Evolutionary conservation across 2,329 filamentous ascomycete species (phyloP).

Genomic region (Blastomyces silverae): DNA sequence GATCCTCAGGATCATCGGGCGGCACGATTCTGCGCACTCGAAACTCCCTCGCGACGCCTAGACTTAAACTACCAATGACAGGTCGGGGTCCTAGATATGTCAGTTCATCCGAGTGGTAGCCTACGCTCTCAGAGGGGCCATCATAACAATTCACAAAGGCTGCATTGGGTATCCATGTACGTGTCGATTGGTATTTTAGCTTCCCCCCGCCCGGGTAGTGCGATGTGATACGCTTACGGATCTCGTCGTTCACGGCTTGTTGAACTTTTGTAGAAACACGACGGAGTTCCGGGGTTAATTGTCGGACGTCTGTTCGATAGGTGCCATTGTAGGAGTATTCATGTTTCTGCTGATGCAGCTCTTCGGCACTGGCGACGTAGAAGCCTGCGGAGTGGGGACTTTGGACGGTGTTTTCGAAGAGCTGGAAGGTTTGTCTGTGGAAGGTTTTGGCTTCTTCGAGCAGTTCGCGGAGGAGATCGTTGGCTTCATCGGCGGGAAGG

Average conservation of each 20-base stretch:
- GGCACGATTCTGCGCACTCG: constrained; percentile 71
- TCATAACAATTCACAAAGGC: constrained; percentile 94
- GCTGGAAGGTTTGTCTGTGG: constrained; percentile 64
- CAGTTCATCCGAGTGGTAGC: constrained; percentile 86
- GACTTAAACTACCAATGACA: constrained; percentile 79
- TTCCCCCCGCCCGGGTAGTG: constrained; percentile 65
- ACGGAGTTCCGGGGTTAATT: constrained; percentile 66
- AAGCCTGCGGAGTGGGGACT: constrained; percentile 80
- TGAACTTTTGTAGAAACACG: constrained; percentile 64
- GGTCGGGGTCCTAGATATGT: constrained; percentile 87
- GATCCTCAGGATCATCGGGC: constrained; percentile 45
- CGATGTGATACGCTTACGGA: constrained; percentile 61
- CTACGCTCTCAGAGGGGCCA: constrained; percentile 72
- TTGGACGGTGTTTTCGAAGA: constrained; percentile 81
- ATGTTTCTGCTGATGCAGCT: constrained; percentile 61
- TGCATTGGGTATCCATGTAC: constrained; percentile 74
- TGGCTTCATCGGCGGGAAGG: constrained; percentile 63
- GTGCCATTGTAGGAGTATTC: constrained; percentile 84
- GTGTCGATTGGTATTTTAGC: constrained; percentile 67
- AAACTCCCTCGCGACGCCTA: constrained; percentile 91
- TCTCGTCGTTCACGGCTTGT: constrained; percentile 67
- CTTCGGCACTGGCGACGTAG: constrained; percentile 68
- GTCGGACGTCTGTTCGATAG: constrained; percentile 65
- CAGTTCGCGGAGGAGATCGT: constrained; percentile 66
- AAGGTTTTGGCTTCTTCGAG: constrained; percentile 66